These are phyloP conservation scores for Nicotiana otophora DNA, from an alignment of 257 asterid genomes.

Conservation along the genomic window DNA sequence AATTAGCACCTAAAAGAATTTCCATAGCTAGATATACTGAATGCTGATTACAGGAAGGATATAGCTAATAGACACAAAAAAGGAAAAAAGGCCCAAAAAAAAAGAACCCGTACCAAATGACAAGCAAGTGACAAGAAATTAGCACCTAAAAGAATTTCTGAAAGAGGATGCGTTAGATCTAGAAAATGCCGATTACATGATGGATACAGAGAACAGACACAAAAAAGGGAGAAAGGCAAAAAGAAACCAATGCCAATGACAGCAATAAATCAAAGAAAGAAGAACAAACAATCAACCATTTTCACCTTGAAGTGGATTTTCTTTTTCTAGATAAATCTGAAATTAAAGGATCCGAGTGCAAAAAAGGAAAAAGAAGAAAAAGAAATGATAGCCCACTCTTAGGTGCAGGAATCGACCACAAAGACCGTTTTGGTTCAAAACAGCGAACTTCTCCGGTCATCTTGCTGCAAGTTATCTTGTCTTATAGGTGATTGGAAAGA, in stretches of 20 bases:
- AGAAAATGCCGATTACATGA: background rate
- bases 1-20: constrained; percentile 1
- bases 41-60: constrained; percentile 2
- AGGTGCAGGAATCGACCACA: background rate
- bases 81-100: background rate
- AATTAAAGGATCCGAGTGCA: background rate
- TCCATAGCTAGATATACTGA: background rate
- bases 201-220: background rate
- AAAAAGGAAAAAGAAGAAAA: background rate
- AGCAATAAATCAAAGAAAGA: background rate
- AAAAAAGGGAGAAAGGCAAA: background rate
- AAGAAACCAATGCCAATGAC: background rate
- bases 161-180: background rate
- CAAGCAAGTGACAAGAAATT: background rate
- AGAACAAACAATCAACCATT: background rate
- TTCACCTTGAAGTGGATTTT: background rate
- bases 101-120: background rate
- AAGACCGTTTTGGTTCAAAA: background rate
- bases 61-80: background rate
- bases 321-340: background rate
- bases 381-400: background rate
- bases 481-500: background rate
- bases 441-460: constrained; percentile 8
- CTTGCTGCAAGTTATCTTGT: background rate
- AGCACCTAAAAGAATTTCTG: background rate